Evolutionary conservation across 2,329 filamentous ascomycete species (phyloP), one percentile per base, ranked within the genome.

Genomic region (Colletotrichum navitas): DNA sequence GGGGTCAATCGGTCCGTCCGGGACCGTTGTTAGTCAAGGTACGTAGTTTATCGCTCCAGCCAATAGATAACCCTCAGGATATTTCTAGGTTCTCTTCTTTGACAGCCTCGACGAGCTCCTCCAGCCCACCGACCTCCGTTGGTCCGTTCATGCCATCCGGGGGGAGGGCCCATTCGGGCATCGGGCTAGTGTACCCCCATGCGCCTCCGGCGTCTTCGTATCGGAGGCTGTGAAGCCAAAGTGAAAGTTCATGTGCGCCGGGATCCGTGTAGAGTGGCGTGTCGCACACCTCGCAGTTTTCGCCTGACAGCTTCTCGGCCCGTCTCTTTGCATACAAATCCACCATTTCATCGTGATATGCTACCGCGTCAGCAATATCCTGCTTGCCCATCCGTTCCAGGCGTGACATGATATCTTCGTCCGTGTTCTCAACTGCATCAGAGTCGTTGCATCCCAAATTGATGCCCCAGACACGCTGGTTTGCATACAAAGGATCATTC

Each of bases 401-500:
- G 1, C 94, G 90, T 26, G 91, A 91, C 80, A 99, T 95, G 76
- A 99, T 92, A 78, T 97, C 94, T 72, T 96, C 93, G 80, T 99
- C 96, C 52, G 92, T 90, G 68, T 94, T 92, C 34, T 88, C 88
- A 26, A 86, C 86, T 3, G 88, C 90, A 61, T 95, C 92, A 18
- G 86, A 83, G 73, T 92, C 90, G 66, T 88, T 85, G 65, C 82
- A 88, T 21, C 94, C 96, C 0, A 99, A 89, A 12, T 91, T 88
- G 0, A 91, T 85, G 0, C 96, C 96, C 86, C 97, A 99, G 14
- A 99, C 96, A 68, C 91, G 91, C 78, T 94, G 91, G 79, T 99
- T 99, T 77, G 94, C 94, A 81, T 99, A 99, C 76, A 99, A 98
- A 10, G 96, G 96, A 79, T 99, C 96, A 80, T 99, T 99, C 74